A percentile compares a stretch with the other conserved stretches of the same genome.
These are phyloP conservation scores for Aleurites moluccanus DNA, from an alignment of 441 rosid species.

Conservation along the genomic window DNA sequence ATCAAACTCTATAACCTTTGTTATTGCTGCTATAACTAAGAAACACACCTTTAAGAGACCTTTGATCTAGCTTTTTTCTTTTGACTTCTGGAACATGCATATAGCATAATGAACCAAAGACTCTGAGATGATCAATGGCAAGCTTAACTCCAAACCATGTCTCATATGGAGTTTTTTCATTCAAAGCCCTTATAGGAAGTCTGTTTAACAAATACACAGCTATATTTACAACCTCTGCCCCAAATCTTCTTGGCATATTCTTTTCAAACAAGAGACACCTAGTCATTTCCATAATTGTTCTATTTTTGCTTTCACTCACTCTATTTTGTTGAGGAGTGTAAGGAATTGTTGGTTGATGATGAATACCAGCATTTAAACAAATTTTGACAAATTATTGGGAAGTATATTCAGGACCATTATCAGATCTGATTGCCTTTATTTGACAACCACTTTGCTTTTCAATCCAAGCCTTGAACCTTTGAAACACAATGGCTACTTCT, in stretches of 20 bases:
- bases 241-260: not conserved
- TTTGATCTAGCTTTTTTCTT: not conserved
- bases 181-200: not conserved
- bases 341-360: not conserved
- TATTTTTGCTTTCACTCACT: not conserved
- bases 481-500: not conserved
- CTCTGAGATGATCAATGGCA: not conserved
- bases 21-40: too few species aligned
- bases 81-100: rapidly evolving
- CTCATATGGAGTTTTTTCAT: not conserved
- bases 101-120: not conserved
- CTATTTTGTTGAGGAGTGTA: not conserved
- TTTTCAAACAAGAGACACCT: not conserved
- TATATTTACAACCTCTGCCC: not conserved
- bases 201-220: not conserved
- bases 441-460: not conserved
- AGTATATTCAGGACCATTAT: not conserved
- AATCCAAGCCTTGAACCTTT: not conserved
- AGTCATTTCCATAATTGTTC: not conserved
- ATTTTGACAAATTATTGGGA: rapidly evolving
- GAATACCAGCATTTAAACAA: not conserved
- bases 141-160: not conserved
- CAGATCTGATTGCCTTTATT: not conserved
- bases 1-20: too few species aligned
- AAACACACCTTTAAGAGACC: not conserved